Percentiles rank a stretch among this genome's conserved stretches.
phyloP scores from a whole-genome alignment of 2,329 filamentous ascomycete species.

The Curvularia eragrostidis region DNA sequence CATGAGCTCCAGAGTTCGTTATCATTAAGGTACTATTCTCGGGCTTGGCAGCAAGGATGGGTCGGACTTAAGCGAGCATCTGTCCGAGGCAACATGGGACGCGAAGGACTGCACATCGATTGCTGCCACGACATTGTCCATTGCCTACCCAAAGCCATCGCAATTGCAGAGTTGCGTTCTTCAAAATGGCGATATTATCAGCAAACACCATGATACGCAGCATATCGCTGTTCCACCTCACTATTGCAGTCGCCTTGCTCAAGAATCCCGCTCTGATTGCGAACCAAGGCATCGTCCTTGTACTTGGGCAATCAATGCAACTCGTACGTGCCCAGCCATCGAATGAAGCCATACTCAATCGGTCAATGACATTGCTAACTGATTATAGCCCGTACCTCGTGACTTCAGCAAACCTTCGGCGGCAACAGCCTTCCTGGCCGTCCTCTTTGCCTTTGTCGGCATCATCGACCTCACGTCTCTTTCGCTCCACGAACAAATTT shows the following conservation, averaged over 20 bases:
- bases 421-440: slow-evolving; percentile 69
- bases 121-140: slow-evolving; percentile 3
- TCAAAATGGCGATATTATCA: slow-evolving; percentile 78
- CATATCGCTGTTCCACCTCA: slow-evolving; percentile 83
- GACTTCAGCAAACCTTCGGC: slow-evolving; percentile 73
- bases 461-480: slow-evolving; percentile 56
- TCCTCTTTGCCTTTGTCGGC: slow-evolving; percentile 70
- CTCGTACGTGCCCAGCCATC: slow-evolving; percentile 62
- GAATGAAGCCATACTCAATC: not conserved
- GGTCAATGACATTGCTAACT: slow-evolving; percentile 2
- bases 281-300: slow-evolving; percentile 79
- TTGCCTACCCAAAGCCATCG: not conserved
- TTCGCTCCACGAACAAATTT: slow-evolving; percentile 53
- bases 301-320: slow-evolving; percentile 83
- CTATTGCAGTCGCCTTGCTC: slow-evolving; percentile 83
- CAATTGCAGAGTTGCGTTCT: not conserved
- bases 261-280: slow-evolving; percentile 74
- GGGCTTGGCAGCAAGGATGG: slow-evolving; percentile 11
- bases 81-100: slow-evolving; percentile 2
- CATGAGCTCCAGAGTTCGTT: not conserved
- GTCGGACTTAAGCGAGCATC: slow-evolving; percentile 16
- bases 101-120: slow-evolving; percentile 3
- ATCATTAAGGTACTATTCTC: slow-evolving; percentile 7
- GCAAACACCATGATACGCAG: slow-evolving; percentile 80
- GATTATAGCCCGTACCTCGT: slow-evolving; percentile 65